These are phyloP conservation scores for Sporobolomyces roseus DNA, from an alignment of 768 basidiomycete genomes.

Conservation along the genomic window DNA sequence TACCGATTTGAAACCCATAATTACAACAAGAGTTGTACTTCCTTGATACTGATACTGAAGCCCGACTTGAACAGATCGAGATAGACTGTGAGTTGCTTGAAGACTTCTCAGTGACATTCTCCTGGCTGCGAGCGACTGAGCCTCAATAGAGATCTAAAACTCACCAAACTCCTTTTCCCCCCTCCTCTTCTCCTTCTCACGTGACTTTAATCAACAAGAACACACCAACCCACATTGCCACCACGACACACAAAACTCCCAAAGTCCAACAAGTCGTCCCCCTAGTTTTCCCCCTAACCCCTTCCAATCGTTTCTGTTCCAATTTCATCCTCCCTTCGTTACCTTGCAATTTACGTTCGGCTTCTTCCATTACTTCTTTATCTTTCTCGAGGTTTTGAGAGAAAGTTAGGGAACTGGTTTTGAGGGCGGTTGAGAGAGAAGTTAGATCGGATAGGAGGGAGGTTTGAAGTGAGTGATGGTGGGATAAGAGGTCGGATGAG, in stretches of 20 bases:
- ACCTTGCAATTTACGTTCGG: constrained; percentile 68
- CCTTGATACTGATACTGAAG: no score
- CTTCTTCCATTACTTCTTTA: constrained; percentile 62
- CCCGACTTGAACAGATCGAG: no score
- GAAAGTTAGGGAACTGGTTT: constrained; percentile 76
- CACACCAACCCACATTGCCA: constrained; percentile 63
- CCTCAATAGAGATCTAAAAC: no score
- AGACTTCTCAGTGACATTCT: no score
- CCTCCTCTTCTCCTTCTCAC: no score
- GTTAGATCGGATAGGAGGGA: constrained; percentile 70
- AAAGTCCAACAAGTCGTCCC: constrained; percentile 70
- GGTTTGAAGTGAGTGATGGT: constrained; percentile 56
- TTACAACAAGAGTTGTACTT: no score
- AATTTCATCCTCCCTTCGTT: constrained; percentile 67
- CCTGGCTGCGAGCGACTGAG: no score
- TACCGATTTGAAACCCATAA: no score
- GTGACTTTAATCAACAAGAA: constrained; percentile 59
- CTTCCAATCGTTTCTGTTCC: constrained; percentile 62
- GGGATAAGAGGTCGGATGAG: constrained; percentile 31
- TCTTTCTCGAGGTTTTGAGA: constrained; percentile 69
- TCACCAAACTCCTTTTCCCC: no score
- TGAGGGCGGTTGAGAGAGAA: constrained; percentile 82
- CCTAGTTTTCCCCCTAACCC: constrained; percentile 62
- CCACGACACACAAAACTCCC: constrained; percentile 62
- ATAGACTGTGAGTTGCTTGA: no score